phyloP scores from a whole-genome alignment of 352 stramenopile species.

The Aphanomyces astaci region DNA sequence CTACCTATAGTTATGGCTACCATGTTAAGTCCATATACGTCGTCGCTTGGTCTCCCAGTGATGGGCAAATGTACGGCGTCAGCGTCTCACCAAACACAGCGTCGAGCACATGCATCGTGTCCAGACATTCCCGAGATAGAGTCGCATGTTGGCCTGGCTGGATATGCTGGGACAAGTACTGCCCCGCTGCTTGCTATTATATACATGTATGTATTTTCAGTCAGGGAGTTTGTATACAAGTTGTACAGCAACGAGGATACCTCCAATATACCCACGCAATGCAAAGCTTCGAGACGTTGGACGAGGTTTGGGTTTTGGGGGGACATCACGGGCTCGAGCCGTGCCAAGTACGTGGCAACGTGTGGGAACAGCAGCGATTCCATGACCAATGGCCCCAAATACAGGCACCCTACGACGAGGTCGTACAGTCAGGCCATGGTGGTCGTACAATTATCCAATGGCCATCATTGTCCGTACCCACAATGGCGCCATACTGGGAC shows the following conservation, averaged over 20 bases:
- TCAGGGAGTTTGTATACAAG: too few relatives aligned
- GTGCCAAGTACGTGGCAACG: conserved; percentile 76
- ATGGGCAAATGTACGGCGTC: conserved; percentile 49
- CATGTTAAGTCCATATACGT: conserved; percentile 6
- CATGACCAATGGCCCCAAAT: conserved; percentile 88
- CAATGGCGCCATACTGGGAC: conserved; percentile 89
- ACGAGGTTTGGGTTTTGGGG: conserved; percentile 68
- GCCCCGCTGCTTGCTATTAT: conserved; percentile 70
- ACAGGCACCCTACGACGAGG: conserved; percentile 66
- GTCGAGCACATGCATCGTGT: conserved; percentile 55
- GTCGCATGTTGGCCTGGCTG: conserved; percentile 26
- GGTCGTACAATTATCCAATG: too few relatives aligned
- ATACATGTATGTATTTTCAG: too few relatives aligned
- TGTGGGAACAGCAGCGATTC: conserved; percentile 90
- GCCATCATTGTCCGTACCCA: too few relatives aligned
- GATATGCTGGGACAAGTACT: conserved; percentile 66
- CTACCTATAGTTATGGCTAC: too few relatives aligned
- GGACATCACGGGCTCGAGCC: conserved; percentile 71
- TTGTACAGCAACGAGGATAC: conserved; percentile 37
- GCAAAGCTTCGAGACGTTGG: conserved; percentile 73
- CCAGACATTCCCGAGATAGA: conserved; percentile 31
- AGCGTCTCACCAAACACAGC: conserved; percentile 74
- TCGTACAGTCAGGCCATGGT: too few relatives aligned
- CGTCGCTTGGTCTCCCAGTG: neutral
- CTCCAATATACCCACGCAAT: conserved; percentile 81